Base-by-base conservation (phyloP, 2,329 filamentous ascomycete species). In the Aotearoamyces nothofagi region DNA sequence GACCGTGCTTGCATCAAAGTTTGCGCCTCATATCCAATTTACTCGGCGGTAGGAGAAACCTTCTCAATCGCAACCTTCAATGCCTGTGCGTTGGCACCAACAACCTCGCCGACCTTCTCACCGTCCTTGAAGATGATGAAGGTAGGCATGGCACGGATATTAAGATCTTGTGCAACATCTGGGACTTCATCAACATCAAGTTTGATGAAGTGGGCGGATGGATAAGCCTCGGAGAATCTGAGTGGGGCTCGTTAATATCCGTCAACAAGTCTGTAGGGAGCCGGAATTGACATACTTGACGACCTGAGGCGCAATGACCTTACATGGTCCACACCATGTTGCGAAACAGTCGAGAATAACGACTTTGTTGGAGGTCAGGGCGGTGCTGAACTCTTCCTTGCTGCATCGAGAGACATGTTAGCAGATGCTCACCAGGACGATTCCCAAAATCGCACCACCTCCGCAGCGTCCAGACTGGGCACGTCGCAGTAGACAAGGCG, bases 271-370 rank as follows among this genome's bases (percentile, higher is more conserved):
- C 23, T 32, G 33, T 35, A 36, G 19, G 19, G n/a, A 8, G 19
- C 19, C n/a, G 19, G 19, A n/a, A 20, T 16, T 23, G 26, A 52
- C 69, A 51, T 56, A 77, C 66, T 75, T 64, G 43, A 65, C 66
- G 33, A 93, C 61, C 37, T 73, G 56, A 34, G 86, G 87, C 11
- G 83, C 71, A 46, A 94, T 90, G 45, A 75, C 67, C 65, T 86
- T 93, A 78, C 87, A 96, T 35, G 87, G 87, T 35, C 83, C 84
- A 63, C 87, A 96, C 86, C 86, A 94, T 38, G 63, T 72, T 32
- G 86, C 86, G 55, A 78, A 84, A 61, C 73, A 84, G 62, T 96
- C 87, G 47, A 96, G 60, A 36, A 94, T 60, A 43, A 92, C 68
- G 39, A 79, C 54, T 30, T 63, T 63, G 47, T 71, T 61, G 43